These are phyloP conservation scores for Annona cherimola DNA, from an alignment of 164 flowering plant species.

Conservation along the genomic window DNA sequence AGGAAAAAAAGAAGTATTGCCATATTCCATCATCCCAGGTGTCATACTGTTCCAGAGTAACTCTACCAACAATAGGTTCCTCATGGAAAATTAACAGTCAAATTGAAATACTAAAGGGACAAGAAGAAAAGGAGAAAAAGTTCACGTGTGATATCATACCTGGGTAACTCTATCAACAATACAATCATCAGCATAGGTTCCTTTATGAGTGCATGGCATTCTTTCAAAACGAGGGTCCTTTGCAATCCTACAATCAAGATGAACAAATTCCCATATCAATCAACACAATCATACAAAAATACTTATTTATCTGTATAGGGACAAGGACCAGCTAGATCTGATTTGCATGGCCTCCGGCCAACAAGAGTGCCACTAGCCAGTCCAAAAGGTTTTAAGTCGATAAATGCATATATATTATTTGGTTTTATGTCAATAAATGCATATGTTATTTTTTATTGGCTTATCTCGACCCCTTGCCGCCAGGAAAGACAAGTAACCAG, in stretches of 20 bases:
- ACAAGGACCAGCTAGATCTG: too few species aligned
- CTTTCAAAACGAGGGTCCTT: slow-evolving; percentile 97
- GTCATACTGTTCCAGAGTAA: too few species aligned
- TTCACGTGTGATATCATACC: slow-evolving; percentile 28
- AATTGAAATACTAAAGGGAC: not conserved
- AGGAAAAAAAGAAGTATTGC: not conserved
- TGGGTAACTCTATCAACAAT: slow-evolving; percentile 83
- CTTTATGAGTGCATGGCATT: slow-evolving; percentile 83
- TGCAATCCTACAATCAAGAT: slow-evolving; percentile 58
- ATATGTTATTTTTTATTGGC: too few species aligned
- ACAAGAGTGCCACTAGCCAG: not conserved
- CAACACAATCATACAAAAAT: too few species aligned
- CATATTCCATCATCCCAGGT: not conserved
- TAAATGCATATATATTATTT: too few species aligned
- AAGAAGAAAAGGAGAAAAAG: not conserved
- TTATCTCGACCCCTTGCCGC: too few species aligned
- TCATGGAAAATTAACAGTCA: not conserved
- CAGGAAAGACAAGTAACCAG: too few species aligned
- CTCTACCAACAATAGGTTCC: not conserved
- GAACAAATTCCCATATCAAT: not conserved
- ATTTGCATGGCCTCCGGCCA: not conserved
- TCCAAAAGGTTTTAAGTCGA: too few species aligned
- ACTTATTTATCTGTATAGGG: too few species aligned
- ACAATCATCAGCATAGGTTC: slow-evolving; percentile 99
- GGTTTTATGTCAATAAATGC: too few species aligned